Base-by-base conservation (phyloP, 129 eudicot species). In the Flaveria brownii region DNA sequence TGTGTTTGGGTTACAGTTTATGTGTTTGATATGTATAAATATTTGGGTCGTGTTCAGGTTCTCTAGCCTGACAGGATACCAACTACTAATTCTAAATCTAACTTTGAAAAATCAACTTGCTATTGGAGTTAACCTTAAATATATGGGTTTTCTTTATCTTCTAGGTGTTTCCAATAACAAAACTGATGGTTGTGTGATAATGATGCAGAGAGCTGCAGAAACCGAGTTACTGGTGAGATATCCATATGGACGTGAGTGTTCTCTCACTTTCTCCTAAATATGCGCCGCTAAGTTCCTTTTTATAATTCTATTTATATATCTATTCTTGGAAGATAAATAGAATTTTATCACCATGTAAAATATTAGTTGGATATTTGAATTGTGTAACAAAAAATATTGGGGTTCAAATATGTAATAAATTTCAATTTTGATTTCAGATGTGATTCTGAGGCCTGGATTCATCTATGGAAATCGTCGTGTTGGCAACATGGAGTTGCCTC, bases 151-250 rank as follows among this genome's bases (percentile, higher is more conserved):
- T 59, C 45, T 17, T 57, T 39, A 2, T 30, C 28, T 47, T 9
- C 70, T 77, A 36, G 41, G 41, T 77, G 4, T 42, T 45, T 72
- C 11, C 20, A 50, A 45, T 9, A 41, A 17, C 57, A 41, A 26
- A 64, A 73, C 50, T 64, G 79, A 51, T 72, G 60, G 54, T 57
- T 57, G 15, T 80, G 22, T 80, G 46, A 67, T 55, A 55, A 12
- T 78, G 11, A 76, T 86, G 83, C 88, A 93, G 98, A 84, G 98
- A 81, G 97, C 97, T 64, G 96, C 98, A 84, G 98, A 93, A 83
- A 91, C 97, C 16, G 98, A 93, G 90, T 56, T 93, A 65, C 69
- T 93, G 49, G 88, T 91, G 65, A 93, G 85, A 84, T 93, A 85
- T 80, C 88, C 98, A 8, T 93, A 93, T 81, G 98, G 98, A 80